Percentiles rank a stretch among this genome's conserved stretches.
phyloP scores from a whole-genome alignment of 176 grass and related monocot genomes.

The Hordeum marinum region DNA sequence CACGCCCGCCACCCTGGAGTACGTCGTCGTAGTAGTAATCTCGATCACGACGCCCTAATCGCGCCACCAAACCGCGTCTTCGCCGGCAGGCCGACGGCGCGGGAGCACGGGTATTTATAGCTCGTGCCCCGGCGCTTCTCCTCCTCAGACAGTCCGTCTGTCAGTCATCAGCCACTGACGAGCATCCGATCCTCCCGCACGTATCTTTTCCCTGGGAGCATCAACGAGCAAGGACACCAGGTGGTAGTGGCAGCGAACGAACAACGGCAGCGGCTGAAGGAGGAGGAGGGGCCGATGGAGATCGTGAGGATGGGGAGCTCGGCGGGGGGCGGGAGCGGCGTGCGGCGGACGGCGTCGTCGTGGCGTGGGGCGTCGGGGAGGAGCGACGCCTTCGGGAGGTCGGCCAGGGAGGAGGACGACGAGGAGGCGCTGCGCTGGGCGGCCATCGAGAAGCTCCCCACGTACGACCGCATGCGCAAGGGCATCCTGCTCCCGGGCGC shows the following conservation, averaged over 20 bases:
- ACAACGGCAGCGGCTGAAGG: neutral
- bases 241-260: neutral
- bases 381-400: conserved; percentile 58
- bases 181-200: too few relatives aligned
- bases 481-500: conserved; percentile 42
- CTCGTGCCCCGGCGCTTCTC: neutral
- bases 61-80: neutral
- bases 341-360: conserved; percentile 49
- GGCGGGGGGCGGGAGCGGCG: conserved; percentile 25
- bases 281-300: conserved; percentile 28
- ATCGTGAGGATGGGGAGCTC: conserved; percentile 34
- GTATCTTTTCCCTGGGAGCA: neutral
- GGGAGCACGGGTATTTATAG: conserved; percentile 18
- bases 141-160: neutral
- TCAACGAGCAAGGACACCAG: neutral
- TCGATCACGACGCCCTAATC: neutral
- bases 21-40: neutral
- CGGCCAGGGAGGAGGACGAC: conserved; percentile 72
- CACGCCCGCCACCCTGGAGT: neutral
- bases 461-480: conserved; percentile 85
- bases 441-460: conserved; percentile 90
- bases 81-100: too few relatives aligned
- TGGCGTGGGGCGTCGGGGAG: conserved; percentile 43
- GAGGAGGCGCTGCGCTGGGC: conserved; percentile 94
- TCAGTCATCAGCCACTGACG: too few relatives aligned